Evolutionary conservation across 169 alveolate species (phyloP).

Genomic region (Plasmodium malariae): DNA sequence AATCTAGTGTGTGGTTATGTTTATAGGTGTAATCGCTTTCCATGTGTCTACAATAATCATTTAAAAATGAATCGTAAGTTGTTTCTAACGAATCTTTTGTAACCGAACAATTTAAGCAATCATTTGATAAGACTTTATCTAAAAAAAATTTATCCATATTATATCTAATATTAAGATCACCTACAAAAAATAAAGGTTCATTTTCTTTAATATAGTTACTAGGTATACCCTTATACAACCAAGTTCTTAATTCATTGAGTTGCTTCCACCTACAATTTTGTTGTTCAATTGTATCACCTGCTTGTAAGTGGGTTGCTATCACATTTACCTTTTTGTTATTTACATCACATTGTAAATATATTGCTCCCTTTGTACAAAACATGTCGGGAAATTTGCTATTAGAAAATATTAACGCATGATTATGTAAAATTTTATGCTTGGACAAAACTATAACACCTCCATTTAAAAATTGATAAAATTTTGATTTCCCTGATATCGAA

Average conservation of each 20-base stretch:
- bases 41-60: slow-evolving; percentile 56
- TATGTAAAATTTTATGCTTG: slow-evolving; percentile 77
- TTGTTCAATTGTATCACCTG: slow-evolving; percentile 76
- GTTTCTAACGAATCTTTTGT: slow-evolving; percentile 47
- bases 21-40: slow-evolving; percentile 31
- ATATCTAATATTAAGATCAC: slow-evolving; percentile 63
- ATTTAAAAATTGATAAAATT: slow-evolving; percentile 74
- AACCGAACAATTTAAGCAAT: slow-evolving; percentile 46
- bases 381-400: slow-evolving; percentile 79
- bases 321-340: slow-evolving; percentile 80
- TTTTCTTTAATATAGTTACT: slow-evolving; percentile 67
- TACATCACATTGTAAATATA: slow-evolving; percentile 79
- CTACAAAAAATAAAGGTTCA: slow-evolving; percentile 78
- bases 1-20: slow-evolving; percentile 55
- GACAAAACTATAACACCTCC: slow-evolving; percentile 83
- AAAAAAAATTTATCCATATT: slow-evolving; percentile 27
- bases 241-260: slow-evolving; percentile 80
- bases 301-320: slow-evolving; percentile 90
- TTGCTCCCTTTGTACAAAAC: slow-evolving; percentile 87
- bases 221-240: slow-evolving; percentile 82
- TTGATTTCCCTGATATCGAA: slow-evolving; percentile 77
- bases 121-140: slow-evolving; percentile 14
- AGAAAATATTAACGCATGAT: slow-evolving; percentile 80
- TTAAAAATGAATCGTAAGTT: slow-evolving; percentile 54
- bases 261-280: slow-evolving; percentile 82